Evolutionary conservation across 345 rosid species (phyloP), one percentile per base, ranked within the genome.

Genomic region (Diplotaxis tenuifolia): DNA sequence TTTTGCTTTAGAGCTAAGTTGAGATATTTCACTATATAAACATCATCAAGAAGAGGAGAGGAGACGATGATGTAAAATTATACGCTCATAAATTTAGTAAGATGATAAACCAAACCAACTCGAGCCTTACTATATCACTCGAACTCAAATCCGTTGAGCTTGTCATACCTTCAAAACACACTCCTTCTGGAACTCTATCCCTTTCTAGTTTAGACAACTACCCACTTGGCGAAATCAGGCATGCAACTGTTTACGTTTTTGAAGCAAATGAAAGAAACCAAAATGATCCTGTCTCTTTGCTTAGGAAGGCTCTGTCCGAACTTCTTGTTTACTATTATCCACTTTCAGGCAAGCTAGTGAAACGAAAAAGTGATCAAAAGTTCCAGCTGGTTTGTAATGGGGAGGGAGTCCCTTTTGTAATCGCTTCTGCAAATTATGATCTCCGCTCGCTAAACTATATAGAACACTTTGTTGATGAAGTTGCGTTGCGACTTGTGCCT

Each of bases 311-410:
- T 42, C 79, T 86, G 18, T 82, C 87, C 11, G 75, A 86, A 14
- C 76, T 74, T 28, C 68, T 84, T 65, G 82, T 86, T 42, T 70
- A 73, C 38, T 81, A 77, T 75, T 83, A 81, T 38, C 90, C 86
- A 3, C 62, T 86, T 25, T 84, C 84, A 14, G 86, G 90, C 15
- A 84, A 69, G 77, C 69, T 86, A 32, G 72, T 59, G 74, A 77
- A 82, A 36, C 16, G 64, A 18, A 34, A 25, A 12, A 65, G 78
- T 42, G 76, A 76, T 36, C 56, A 79, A 11, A 79, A 67, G 65
- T 78, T 78, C 65, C 62, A 70, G 32, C 15, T 83, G 9, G 68
- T 60, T 40, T 81, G 79, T 73, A 67, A 14, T 40, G 7, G 49
- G 6, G 49, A 40, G 3, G 49, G 49, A 12, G 49, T 40, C 49